phyloP scores from a whole-genome alignment of 2,329 filamentous ascomycete species.

The Diaporthe eres region DNA sequence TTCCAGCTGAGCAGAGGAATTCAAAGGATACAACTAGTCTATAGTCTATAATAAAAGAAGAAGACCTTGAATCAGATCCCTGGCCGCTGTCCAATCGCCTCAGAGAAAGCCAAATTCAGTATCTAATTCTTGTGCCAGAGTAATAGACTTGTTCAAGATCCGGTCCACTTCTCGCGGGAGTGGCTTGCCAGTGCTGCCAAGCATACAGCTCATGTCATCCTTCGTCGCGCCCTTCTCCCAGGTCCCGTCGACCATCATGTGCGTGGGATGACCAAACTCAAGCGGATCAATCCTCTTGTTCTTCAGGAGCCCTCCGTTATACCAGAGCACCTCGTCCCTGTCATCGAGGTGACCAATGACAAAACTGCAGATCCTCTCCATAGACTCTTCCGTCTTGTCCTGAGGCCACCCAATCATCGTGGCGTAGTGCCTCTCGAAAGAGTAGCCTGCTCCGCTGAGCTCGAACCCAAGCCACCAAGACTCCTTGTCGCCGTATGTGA shows the following conservation, averaged over 20 bases:
- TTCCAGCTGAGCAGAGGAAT: no score
- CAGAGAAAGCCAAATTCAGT: background rate
- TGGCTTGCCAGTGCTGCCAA: background rate
- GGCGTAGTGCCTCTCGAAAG: background rate
- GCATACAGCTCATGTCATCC: background rate
- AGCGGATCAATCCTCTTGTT: background rate
- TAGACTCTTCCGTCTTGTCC: background rate
- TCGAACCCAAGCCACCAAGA: background rate
- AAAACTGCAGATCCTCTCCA: background rate
- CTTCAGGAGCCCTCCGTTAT: background rate
- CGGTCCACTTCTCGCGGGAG: background rate
- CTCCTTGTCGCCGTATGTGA: conserved; percentile 3
- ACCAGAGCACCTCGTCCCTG: background rate
- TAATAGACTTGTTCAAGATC: background rate
- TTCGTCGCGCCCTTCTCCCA: background rate
- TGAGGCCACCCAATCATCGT: background rate
- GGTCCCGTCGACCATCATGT: background rate
- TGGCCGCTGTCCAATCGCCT: background rate
- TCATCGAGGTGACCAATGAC: background rate
- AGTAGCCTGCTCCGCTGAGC: background rate
- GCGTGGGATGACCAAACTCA: conserved; percentile 1
- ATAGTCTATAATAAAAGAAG: background rate
- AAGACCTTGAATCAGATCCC: background rate
- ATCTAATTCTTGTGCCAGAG: background rate
- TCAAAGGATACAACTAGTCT: no score